Evolutionary conservation across 805 yeast genomes (phyloP), one percentile per base, ranked within the genome.

Genomic region (Lipomyces sp.): DNA sequence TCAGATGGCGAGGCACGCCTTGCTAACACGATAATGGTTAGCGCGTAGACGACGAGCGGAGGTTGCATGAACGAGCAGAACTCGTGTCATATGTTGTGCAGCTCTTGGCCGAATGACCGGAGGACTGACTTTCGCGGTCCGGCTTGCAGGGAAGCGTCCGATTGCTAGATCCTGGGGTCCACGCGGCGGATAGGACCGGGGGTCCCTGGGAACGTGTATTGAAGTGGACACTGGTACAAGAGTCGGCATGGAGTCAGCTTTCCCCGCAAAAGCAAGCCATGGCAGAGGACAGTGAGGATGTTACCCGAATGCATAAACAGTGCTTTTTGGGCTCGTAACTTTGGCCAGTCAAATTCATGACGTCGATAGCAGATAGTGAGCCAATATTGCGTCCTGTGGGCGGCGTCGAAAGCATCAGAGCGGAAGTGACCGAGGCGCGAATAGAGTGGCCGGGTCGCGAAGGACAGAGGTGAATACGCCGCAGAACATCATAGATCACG

Each of bases 31-130:
- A 42, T 42, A 42, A 15, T 42, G 48, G 48, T 15, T 15, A 42
- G 48, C n/a, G 18, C 48, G 15, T 42, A 18, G 48, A 42, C 18
- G 48, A 42, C n/a, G 48, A n/a, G 48, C 15, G n/a, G 24, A 42
- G 48, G 48, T 42, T 18, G 48, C 48, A 42, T 42, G 48, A 42
- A 18, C 48, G 48, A 42, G 48, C 48, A 42, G 48, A 42, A 42
- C 13, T 42, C 48, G 48, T 42, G 48, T 42, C 48, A 42, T 42
- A 42, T 42, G 24, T 42, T 5, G 48, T 42, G 24, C 48, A 42
- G 18, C 48, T n/a, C 48, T 18, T n/a, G 48, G 48, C 48, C n/a
- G 48, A 42, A 15, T 42, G 48, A 42, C 24, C 48, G 48, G 48
- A 42, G 13, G 48, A 42, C 48, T 42, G n/a, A 7, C 48, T 42